These are phyloP conservation scores for Dictyostelium intermedium DNA, from an alignment of 78 protist species.

Conservation along the genomic window DNA sequence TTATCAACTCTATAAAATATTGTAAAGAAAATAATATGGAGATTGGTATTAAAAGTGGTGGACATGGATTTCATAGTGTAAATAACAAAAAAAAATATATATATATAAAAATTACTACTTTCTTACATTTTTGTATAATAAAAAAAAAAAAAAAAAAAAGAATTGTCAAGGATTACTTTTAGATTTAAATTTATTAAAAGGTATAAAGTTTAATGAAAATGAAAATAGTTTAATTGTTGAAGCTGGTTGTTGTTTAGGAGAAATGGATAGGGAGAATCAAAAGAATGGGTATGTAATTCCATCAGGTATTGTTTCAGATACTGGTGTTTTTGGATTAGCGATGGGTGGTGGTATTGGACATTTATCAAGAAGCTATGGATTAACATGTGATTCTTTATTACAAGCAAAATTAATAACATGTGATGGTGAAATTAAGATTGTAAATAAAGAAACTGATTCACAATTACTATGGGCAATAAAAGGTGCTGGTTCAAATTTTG, in stretches of 20 bases:
- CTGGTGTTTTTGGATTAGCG: conserved; percentile 36
- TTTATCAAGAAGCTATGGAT: conserved; percentile 6
- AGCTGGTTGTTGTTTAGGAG: conserved; percentile 33
- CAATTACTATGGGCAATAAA: conserved; percentile 47
- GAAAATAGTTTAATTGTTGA: neutral
- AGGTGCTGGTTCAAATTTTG: conserved; percentile 54
- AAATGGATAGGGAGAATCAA: conserved; percentile 1
- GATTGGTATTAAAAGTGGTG: neutral
- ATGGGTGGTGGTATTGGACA: conserved; percentile 60
- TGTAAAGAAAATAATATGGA: neutral
- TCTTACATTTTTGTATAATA: too few relatives aligned
- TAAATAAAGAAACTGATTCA: neutral
- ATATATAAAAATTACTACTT: too few relatives aligned
- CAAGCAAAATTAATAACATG: neutral
- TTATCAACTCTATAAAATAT: neutral
- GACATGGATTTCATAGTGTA: neutral
- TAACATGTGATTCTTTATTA: conserved; percentile 10
- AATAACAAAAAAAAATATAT: neutral
- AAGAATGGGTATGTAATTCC: neutral
- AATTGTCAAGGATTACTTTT: neutral
- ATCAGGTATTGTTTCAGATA: conserved; percentile 18
- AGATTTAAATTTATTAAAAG: neutral
- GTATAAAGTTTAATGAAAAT: neutral
- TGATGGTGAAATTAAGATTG: conserved; percentile 9
- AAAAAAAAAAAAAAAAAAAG: neutral